A percentile compares a stretch with the other conserved stretches of the same genome.
Evolutionary conservation across 2,329 filamentous ascomycete species (phyloP).

Genomic region (Cryphonectria naterciae): DNA sequence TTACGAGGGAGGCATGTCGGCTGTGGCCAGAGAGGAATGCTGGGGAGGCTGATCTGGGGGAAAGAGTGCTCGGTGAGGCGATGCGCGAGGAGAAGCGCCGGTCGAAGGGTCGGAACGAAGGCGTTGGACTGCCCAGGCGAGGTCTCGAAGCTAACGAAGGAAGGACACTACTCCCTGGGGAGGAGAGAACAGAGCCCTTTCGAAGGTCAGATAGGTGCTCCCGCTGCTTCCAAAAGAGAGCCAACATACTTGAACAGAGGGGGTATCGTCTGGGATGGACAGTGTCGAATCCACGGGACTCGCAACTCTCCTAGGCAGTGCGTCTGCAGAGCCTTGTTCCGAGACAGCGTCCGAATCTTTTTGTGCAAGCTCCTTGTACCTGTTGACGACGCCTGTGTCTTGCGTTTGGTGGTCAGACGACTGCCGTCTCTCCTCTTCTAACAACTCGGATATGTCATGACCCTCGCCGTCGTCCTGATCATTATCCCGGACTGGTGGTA

Average conservation of each 20-base stretch:
- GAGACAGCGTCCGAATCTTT: conserved; percentile 51
- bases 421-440: conserved; percentile 42
- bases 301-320: conserved; percentile 56
- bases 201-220: conserved; percentile 34
- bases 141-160: conserved; percentile 70
- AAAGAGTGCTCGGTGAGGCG: conserved; percentile 60
- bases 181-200: conserved; percentile 62
- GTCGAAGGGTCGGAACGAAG: conserved; percentile 91
- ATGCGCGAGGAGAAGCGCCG: conserved; percentile 90
- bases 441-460: conserved; percentile 40
- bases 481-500: conserved; percentile 47
- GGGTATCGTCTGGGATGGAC: conserved; percentile 82
- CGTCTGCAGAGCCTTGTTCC: conserved; percentile 56
- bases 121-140: conserved; percentile 70
- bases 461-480: conserved; percentile 42
- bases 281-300: conserved; percentile 71
- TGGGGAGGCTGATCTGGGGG: conserved; percentile 75
- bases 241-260: conserved; percentile 72
- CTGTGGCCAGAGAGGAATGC: conserved; percentile 78
- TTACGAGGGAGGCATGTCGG: conserved; percentile 77
- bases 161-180: conserved; percentile 75
- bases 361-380: conserved; percentile 51
- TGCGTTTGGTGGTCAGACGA: conserved; percentile 32
- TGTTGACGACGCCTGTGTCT: conserved; percentile 44
- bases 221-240: conserved; percentile 7